phyloP scores from a whole-genome alignment of 805 yeast genomes.

The Kluyveromyces aestuarii region DNA sequence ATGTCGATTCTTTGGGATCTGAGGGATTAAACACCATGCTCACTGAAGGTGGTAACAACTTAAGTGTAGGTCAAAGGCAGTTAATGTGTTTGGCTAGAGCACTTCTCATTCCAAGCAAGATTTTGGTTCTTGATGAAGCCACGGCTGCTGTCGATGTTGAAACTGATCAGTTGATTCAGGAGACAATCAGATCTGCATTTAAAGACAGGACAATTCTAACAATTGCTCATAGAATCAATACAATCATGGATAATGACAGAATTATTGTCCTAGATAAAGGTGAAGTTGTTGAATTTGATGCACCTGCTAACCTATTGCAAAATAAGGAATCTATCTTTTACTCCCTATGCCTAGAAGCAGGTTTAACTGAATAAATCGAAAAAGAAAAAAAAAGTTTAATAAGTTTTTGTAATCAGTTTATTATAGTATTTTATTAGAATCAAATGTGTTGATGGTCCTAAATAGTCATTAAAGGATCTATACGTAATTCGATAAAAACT shows the following conservation, averaged over 20 bases:
- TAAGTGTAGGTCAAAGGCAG: constrained; percentile 73
- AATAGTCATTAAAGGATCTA: neutral
- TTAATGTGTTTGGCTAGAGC: constrained; percentile 78
- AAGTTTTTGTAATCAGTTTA: neutral
- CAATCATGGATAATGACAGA: constrained; percentile 72
- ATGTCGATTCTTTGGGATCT: constrained; percentile 44
- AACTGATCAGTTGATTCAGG: constrained; percentile 69
- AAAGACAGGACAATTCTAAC: constrained; percentile 71
- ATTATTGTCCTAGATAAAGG: constrained; percentile 73
- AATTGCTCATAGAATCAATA: constrained; percentile 77
- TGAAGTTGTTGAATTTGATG: constrained; percentile 64
- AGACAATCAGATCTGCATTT: constrained; percentile 68
- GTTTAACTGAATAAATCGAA: constrained; percentile 30
- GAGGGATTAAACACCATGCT: constrained; percentile 48
- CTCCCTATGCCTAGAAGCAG: constrained; percentile 75
- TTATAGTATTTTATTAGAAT: neutral
- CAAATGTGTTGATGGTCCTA: neutral
- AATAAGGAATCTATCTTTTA: constrained; percentile 65
- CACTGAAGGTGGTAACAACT: constrained; percentile 62
- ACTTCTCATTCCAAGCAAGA: constrained; percentile 50
- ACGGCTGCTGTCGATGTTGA: constrained; percentile 87
- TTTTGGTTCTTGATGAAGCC: constrained; percentile 74
- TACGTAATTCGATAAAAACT: neutral
- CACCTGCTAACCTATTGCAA: constrained; percentile 57
- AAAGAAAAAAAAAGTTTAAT: neutral